These are phyloP conservation scores for Aureobasidium sp. DNA, from an alignment of 2,329 filamentous ascomycete genomes.

Conservation along the genomic window DNA sequence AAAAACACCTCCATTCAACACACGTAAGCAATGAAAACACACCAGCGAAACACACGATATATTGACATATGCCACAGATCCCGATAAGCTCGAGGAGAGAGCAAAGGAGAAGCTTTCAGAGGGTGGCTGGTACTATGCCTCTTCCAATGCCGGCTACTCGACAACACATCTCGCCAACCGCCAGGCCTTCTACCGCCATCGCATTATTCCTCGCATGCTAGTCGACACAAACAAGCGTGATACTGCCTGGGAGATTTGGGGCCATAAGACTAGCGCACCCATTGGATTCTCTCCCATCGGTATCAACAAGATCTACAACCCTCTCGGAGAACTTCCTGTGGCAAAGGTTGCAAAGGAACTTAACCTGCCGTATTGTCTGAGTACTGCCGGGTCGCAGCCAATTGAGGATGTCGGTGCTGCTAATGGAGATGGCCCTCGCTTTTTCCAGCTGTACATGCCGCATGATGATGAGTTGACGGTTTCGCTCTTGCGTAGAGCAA, in stretches of 20 bases:
- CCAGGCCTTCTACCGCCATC: conserved; percentile 55
- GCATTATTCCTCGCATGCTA: conserved; percentile 53
- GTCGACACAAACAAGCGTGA: conserved; percentile 53
- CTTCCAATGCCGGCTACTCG: conserved; percentile 48
- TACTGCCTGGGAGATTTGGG: conserved; percentile 50
- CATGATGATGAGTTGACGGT: conserved; percentile 53
- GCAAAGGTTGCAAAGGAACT: conserved; percentile 52
- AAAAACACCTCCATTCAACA: conserved; percentile 43
- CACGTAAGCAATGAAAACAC: conserved; percentile 25
- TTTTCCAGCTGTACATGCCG: conserved; percentile 57
- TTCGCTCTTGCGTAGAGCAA: conserved; percentile 47
- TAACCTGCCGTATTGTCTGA: conserved; percentile 50
- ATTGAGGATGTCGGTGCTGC: conserved; percentile 52
- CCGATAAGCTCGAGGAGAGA: conserved; percentile 49
- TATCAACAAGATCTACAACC: conserved; percentile 58
- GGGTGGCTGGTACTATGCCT: conserved; percentile 50
- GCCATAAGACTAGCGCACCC: conserved; percentile 49
- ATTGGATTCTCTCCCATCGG: conserved; percentile 58
- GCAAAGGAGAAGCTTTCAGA: conserved; percentile 48
- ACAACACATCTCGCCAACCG: conserved; percentile 49
- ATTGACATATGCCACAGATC: conserved; percentile 30
- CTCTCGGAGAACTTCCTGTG: conserved; percentile 48
- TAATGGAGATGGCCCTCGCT: conserved; percentile 44
- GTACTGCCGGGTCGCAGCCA: conserved; percentile 45
- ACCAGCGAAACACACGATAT: not conserved